These are phyloP conservation scores for Fraxinus angustifolia DNA, from an alignment of 305 asterid species.

Conservation along the genomic window DNA sequence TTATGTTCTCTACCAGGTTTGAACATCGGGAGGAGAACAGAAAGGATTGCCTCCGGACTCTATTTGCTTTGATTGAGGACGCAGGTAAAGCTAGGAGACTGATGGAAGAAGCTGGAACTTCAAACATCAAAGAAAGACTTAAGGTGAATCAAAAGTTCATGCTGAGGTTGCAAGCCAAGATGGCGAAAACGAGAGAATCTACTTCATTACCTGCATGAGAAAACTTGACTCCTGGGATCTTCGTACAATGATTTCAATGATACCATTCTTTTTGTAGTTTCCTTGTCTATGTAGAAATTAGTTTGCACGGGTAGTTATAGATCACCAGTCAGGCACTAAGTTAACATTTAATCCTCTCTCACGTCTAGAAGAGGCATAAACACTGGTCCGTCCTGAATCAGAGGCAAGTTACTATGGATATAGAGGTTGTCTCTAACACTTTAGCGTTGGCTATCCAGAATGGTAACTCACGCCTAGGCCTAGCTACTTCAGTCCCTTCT, in stretches of 20 bases:
- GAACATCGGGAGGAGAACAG: constrained; percentile 97
- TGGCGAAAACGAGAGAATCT: constrained; percentile 30
- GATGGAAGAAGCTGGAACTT: constrained; percentile 63
- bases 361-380: neutral
- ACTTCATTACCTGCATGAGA: constrained; percentile 23
- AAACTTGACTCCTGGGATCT: constrained; percentile 11
- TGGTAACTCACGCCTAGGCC: too few relatives aligned
- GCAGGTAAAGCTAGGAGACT: constrained; percentile 67
- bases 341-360: neutral
- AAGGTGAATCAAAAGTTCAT: constrained; percentile 74
- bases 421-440: neutral
- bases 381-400: neutral
- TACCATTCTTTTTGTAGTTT: neutral
- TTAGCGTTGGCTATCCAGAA: too few relatives aligned
- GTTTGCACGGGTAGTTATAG: neutral
- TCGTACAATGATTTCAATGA: neutral
- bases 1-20: constrained; percentile 41
- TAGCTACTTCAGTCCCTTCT: neutral
- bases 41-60: constrained; percentile 91
- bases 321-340: neutral
- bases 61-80: constrained; percentile 68
- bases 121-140: constrained; percentile 61
- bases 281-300: neutral
- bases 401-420: neutral
- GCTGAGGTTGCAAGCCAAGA: constrained; percentile 67